These are phyloP conservation scores for Mikania micrantha DNA, from an alignment of 129 eudicot genomes.

Conservation along the genomic window DNA sequence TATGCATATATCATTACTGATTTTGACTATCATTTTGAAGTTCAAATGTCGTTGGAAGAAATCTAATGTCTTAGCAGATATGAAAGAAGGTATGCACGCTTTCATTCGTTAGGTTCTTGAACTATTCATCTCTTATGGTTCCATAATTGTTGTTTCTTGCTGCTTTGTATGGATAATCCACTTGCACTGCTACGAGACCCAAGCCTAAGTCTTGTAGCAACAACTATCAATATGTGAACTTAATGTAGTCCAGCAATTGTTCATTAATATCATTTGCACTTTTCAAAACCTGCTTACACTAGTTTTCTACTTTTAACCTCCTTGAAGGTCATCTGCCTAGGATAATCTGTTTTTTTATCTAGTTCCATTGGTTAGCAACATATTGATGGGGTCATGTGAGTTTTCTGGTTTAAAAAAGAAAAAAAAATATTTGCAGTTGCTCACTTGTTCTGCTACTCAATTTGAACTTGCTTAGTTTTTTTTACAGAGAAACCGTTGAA, in stretches of 20 bases:
- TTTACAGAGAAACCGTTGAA: constrained; percentile 13
- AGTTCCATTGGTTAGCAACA: no score
- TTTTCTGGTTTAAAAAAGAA: no score
- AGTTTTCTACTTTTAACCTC: no score
- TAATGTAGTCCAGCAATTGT: background rate
- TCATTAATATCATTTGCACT: background rate
- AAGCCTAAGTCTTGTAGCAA: no score
- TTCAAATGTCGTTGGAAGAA: constrained; percentile 22
- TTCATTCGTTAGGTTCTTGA: background rate
- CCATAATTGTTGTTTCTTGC: background rate
- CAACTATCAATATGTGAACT: background rate
- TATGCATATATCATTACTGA: background rate
- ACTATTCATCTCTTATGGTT: background rate
- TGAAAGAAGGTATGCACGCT: constrained; percentile 13
- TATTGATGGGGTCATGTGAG: no score
- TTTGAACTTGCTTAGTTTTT: background rate
- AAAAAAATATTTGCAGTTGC: no score
- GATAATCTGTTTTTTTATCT: no score
- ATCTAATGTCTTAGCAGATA: constrained; percentile 6
- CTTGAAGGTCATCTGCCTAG: no score
- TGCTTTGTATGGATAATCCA: no score
- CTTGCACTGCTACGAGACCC: no score
- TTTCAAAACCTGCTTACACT: no score
- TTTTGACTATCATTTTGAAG: constrained; percentile 2
- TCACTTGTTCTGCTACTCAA: background rate